These are phyloP conservation scores for Emericellopsis atlantica DNA, from an alignment of 2,329 filamentous ascomycete species.

Conservation along the genomic window DNA sequence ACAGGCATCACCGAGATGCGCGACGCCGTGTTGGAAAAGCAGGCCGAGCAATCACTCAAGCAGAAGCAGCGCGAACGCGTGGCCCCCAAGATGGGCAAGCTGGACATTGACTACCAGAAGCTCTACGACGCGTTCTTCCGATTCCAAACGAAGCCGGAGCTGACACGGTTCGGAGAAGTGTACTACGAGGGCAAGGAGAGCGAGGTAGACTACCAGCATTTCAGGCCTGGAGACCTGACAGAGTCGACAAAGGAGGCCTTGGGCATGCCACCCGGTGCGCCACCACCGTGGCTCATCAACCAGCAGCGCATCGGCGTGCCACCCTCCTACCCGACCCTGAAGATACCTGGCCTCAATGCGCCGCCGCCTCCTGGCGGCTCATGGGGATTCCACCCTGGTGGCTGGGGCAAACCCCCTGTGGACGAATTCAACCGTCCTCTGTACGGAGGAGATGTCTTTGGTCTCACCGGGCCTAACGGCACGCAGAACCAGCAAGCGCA, in stretches of 20 bases:
- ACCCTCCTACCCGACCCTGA: conserved; percentile 88
- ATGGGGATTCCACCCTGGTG: conserved; percentile 93
- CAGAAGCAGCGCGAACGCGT: conserved; percentile 94
- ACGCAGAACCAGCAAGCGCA: conserved; percentile 21
- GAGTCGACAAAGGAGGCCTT: conserved; percentile 86
- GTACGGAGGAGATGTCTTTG: conserved; percentile 92
- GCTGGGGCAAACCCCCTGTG: conserved; percentile 90
- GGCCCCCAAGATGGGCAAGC: conserved; percentile 87
- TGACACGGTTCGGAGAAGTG: conserved; percentile 95
- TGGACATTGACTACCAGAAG: conserved; percentile 98
- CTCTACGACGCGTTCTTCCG: conserved; percentile 98
- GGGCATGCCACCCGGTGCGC: conserved; percentile 83
- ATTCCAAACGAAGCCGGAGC: conserved; percentile 88
- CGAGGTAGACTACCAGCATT: conserved; percentile 84
- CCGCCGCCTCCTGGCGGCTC: conserved; percentile 77
- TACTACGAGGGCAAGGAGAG: conserved; percentile 99
- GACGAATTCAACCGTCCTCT: conserved; percentile 87
- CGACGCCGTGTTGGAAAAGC: conserved; percentile 90
- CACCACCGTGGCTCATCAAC: conserved; percentile 94
- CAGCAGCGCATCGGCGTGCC: conserved; percentile 90
- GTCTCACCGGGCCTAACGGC: conserved; percentile 41
- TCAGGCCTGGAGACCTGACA: conserved; percentile 80
- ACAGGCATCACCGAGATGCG: conserved; percentile 98
- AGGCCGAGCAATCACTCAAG: conserved; percentile 81
- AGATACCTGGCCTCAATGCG: conserved; percentile 87